Evolutionary conservation across 2,329 filamentous ascomycete genomes (phyloP), one percentile per base, ranked within the genome.

Genomic region (Aspergillus fructus): DNA sequence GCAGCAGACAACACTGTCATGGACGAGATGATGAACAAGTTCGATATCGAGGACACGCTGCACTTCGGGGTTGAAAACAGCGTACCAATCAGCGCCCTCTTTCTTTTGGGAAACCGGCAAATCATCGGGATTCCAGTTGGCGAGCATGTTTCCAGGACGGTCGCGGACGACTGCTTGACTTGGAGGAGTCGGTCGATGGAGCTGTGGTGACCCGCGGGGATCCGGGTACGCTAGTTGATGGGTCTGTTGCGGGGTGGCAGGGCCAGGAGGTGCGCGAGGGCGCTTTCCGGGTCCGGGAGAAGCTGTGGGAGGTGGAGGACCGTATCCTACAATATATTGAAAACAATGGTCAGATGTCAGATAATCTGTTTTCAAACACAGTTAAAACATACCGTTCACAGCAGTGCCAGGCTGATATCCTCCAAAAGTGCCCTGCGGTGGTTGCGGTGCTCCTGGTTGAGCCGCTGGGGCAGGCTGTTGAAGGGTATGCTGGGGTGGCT

Each of bases 1-100:
- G 73, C 94, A 99, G 83, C 94, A 99, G 1, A 99, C 94, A 3
- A 99, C 94, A 68, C 93, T 97, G 71, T 96, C 91, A 71, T 99
- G 94, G 59, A 87, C 85, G 53, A 99, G 83, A 56, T 92, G 96
- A 78, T 97, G 94, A 48, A 97, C 89, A 40, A 99, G 83, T 64
- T 97, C 92, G 53, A 99, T 92, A 71, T 99, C 94, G 51, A 99
- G 81, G 51, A 92, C 86, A 58, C 94, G 91, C 61, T 90, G 91
- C 39, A 97, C 89, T 57, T 89, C 85, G 45, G 93, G 92, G 77
- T 99, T 97, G 83, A 97, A 99, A 63, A 97, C 90, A 45, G 91
- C 93, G 72, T 96, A 96, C 94, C 94, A 99, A 73, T 97, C 94
- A 45, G 85, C 81, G 30, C 91, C 90, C 56, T 91, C 89, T 72